Percentiles rank a stretch among this genome's conserved stretches.
Conservation (phyloP, 108 stramenopile genomes). For the Conticribra guillardii region DNA sequence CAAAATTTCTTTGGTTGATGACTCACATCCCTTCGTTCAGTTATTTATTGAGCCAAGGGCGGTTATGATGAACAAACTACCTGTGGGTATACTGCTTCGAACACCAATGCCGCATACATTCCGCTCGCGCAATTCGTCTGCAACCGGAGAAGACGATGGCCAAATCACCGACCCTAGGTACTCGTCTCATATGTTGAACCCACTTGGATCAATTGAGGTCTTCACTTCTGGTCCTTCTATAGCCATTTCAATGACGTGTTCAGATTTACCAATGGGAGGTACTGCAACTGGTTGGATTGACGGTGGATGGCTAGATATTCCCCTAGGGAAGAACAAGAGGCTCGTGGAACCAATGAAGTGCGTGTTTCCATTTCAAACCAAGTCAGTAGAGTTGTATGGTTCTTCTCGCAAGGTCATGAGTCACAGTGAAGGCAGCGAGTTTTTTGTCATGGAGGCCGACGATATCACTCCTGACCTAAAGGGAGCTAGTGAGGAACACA, state of each 20-base stretch:
- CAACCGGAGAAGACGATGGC: background rate
- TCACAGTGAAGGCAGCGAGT: conserved; percentile 53
- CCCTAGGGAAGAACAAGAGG: conserved; percentile 53
- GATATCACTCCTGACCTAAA: background rate
- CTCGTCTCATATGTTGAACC: conserved; percentile 49
- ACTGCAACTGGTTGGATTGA: conserved; percentile 77
- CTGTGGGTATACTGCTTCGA: conserved; percentile 60
- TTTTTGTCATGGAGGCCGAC: conserved; percentile 48
- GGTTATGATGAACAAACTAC: conserved; percentile 71
- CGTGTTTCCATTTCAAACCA: conserved; percentile 63
- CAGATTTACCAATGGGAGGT: conserved; percentile 74
- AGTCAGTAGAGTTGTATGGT: conserved; percentile 32
- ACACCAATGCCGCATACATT: conserved; percentile 89
- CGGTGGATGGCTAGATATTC: conserved; percentile 79
- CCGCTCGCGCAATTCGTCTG: conserved; percentile 10
- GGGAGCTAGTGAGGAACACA: background rate
- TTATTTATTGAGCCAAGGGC: conserved; percentile 72
- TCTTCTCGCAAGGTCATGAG: conserved; percentile 14
- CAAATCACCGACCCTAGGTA: background rate
- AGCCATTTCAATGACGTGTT: conserved; percentile 66
- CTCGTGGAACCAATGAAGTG: conserved; percentile 65
- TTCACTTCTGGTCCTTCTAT: conserved; percentile 85
- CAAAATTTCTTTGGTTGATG: conserved; percentile 55
- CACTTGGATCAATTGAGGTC: conserved; percentile 63
- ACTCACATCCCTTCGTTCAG: conserved; percentile 57